These are phyloP conservation scores for Lepiota venenata DNA, from an alignment of 768 basidiomycete genomes.

Conservation along the genomic window DNA sequence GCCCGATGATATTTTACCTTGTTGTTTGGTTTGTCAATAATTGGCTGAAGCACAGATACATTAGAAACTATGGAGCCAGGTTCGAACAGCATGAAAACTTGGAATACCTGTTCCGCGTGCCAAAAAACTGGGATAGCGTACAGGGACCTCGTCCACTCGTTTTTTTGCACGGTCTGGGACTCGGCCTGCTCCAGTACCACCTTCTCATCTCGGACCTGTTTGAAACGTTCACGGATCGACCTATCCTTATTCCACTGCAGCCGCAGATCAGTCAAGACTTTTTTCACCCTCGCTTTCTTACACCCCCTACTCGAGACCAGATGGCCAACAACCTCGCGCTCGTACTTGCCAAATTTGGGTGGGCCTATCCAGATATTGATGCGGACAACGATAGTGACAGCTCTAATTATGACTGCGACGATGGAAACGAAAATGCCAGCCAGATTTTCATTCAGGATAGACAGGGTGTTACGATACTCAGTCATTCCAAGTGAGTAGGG, in stretches of 20 bases:
- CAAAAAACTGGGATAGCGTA: conserved; percentile 57
- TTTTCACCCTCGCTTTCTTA: conserved; percentile 71
- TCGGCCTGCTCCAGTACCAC: conserved; percentile 74
- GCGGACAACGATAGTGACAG: conserved; percentile 17
- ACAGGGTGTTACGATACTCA: conserved; percentile 71
- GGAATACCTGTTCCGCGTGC: conserved; percentile 81
- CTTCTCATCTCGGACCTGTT: conserved; percentile 58
- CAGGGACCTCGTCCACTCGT: conserved; percentile 67
- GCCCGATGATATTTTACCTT: conserved; percentile 68
- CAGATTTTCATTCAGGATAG: conserved; percentile 17
- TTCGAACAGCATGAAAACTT: conserved; percentile 55
- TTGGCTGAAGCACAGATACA: conserved; percentile 41
- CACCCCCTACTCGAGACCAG: conserved; percentile 63
- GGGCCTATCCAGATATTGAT: conserved; percentile 38
- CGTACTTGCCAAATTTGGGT: conserved; percentile 61
- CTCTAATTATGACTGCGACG: conserved; percentile 16
- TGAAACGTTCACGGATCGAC: conserved; percentile 55
- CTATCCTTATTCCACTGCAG: conserved; percentile 73
- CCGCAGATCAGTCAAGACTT: conserved; percentile 86
- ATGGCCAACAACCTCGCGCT: conserved; percentile 53
- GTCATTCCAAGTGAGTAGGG: conserved; percentile 80
- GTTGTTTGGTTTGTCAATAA: conserved; percentile 47
- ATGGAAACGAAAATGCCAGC: conserved; percentile 22
- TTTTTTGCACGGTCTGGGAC: conserved; percentile 86
- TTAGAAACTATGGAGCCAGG: conserved; percentile 36